phyloP scores from a whole-genome alignment of 2,329 filamentous ascomycete species.

The Calycina marina region DNA sequence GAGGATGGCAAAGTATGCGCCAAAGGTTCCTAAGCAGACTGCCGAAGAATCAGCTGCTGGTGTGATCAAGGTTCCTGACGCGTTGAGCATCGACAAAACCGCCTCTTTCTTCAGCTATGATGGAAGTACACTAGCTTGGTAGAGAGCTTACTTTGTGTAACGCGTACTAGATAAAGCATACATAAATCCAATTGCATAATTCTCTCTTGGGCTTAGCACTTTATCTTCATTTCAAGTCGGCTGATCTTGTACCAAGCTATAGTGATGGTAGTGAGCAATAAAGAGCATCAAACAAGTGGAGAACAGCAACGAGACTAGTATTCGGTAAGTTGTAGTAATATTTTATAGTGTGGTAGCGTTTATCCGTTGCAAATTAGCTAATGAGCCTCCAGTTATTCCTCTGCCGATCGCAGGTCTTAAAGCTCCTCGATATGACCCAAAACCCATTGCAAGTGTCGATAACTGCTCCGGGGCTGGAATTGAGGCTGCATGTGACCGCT shows the following conservation, averaged over 20 bases:
- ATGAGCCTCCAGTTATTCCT: too few relatives aligned
- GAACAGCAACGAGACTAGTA: too few relatives aligned
- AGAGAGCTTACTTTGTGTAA: background rate
- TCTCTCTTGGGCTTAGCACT: too few relatives aligned
- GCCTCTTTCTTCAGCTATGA: conserved; percentile 7
- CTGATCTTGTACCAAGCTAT: too few relatives aligned
- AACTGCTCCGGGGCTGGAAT: conserved; percentile 22
- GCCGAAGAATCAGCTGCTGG: conserved; percentile 3
- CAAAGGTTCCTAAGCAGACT: conserved; percentile 1
- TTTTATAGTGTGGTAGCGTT: too few relatives aligned
- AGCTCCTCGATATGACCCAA: conserved; percentile 21
- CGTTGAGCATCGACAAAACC: conserved; percentile 5
- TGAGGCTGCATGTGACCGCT: conserved; percentile 25
- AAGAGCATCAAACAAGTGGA: too few relatives aligned
- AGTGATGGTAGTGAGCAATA: too few relatives aligned
- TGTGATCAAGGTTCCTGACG: background rate
- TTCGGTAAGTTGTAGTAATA: too few relatives aligned
- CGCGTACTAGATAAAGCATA: too few relatives aligned
- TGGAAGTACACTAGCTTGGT: conserved; percentile 1
- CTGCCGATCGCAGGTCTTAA: conserved; percentile 3
- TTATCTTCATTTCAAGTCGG: too few relatives aligned
- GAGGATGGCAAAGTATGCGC: conserved; percentile 5
- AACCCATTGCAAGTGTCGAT: conserved; percentile 24
- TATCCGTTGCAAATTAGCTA: too few relatives aligned
- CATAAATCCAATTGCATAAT: too few relatives aligned